Base-by-base conservation (phyloP, 208 protist species). In the Wallacemonas sp. region DNA sequence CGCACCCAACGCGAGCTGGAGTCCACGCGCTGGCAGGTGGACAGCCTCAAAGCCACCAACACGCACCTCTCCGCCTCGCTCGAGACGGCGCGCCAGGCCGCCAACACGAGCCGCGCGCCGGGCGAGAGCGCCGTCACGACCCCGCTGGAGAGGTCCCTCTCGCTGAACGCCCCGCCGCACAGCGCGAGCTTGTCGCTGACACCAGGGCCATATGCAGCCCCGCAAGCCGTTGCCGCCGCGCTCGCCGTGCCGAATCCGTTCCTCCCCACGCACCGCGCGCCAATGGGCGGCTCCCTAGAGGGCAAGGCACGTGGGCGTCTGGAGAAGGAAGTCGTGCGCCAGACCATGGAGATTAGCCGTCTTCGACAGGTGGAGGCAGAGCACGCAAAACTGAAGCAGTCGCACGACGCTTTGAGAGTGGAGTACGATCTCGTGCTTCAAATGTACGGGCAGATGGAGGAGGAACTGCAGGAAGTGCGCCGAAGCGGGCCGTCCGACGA, bases 401-500 rank as follows among this genome's bases (percentile, higher is more conserved):
- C 70, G 38, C 54, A 84, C 5, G 16, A 70, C 36, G 71, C 52
- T n/a, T 76, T 96, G 5, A 73, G 77, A 29, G 26, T 57, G 31
- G 67, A 89, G 61, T 69, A 93, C 63, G 86, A 92, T 65, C 31
- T 91, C 44, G 67, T 95, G 11, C 72, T 95, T 39, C 86, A 93
- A 57, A 79, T 95, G 61, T 92, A 92, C 68, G 90, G 90, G 0
- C 67, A 95, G 66, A 46, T 88, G 44, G 81, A 89, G 71, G 85
- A 94, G n/a, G 69, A 85, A 18, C 38, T 86, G 33, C 48, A 72
- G 32, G 31, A 48, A 28, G 42, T 31, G 22, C 68, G 55, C 3
- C n/a, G 8, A 22, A 28, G 28, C 45, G 36, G 44, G 67, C 26
- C 69, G 16, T 10, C 44, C 20, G n/a, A 23, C 5, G 12, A 18